Evolutionary conservation across 495 filamentous ascomycete species (phyloP), one percentile per base, ranked within the genome.

Genomic region (Ramalina intermedia): DNA sequence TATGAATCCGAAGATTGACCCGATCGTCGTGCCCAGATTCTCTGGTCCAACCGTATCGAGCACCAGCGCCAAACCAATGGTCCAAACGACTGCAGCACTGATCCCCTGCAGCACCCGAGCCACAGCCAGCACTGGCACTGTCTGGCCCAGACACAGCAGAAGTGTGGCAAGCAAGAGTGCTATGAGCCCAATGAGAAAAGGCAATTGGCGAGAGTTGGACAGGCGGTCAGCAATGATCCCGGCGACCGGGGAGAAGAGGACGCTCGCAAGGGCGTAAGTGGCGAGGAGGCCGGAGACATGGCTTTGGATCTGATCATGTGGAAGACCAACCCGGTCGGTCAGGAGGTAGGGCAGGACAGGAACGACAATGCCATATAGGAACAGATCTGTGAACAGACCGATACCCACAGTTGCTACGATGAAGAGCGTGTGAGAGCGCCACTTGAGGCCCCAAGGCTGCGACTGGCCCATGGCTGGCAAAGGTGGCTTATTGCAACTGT

Each of bases 321-420:
- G 71, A 9, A 81, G 46, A 24, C 65, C 46, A 36, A 81, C 63
- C 12, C 77, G 71, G 37, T 69, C 67, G 21, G 61, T 48, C 1
- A 83, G 69, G 47, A 81, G 72, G 50, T 72, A 82, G 18, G 80
- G 80, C 42, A 82, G 63, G 43, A 83, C 71, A 1, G 80, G 80
- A 1, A 83, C 73, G 29, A 82, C 67, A 45, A 82, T 60, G 53
- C 76, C 76, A 66, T 70, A 74, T 20, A 74, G 62, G 51, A 74
- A 73, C 52, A 80, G 60, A 59, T 83, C 78, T 0, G 76, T 80
- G 60, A 84, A 84, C 1, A 77, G 69, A 16, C 74, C 80, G 36
- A 80, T 65, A 46, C 70, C 75, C 12, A 82, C 72, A 12, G 80
- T 81, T 36, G 63, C 62, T 41, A 80, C 53, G 41, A 82, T 82